phyloP scores from a whole-genome alignment of 805 yeast species.

The Myxozyma geophila region DNA sequence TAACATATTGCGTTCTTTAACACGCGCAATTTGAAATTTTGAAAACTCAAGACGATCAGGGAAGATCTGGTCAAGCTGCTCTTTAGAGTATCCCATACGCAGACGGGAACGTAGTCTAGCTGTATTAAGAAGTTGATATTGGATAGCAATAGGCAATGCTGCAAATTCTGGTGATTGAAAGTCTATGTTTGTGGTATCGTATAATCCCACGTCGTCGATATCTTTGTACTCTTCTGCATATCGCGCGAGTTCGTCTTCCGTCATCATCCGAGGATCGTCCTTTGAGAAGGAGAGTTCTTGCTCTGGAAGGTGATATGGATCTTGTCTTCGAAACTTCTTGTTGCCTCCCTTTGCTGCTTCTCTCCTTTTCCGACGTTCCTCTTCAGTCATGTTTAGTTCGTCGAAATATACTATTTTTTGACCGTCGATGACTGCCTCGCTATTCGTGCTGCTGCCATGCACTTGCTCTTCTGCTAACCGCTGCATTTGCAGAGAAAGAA shows the following conservation, averaged over 20 bases:
- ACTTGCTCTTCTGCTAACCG: slow-evolving; percentile 50
- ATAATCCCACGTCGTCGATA: slow-evolving; percentile 53
- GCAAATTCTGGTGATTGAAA: slow-evolving; percentile 81
- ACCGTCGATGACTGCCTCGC: slow-evolving; percentile 16
- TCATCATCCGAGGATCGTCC: slow-evolving; percentile 71
- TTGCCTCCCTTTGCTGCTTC: slow-evolving; percentile 19
- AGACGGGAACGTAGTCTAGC: slow-evolving; percentile 81
- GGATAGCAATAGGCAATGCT: slow-evolving; percentile 78
- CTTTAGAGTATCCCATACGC: slow-evolving; percentile 92
- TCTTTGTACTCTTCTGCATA: slow-evolving; percentile 60
- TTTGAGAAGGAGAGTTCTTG: slow-evolving; percentile 51
- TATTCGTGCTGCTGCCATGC: slow-evolving; percentile 12
- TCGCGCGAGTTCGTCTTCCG: slow-evolving; percentile 71
- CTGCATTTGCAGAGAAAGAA: slow-evolving; percentile 81
- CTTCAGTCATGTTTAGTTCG: slow-evolving; percentile 25
- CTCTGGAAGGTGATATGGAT: slow-evolving; percentile 85
- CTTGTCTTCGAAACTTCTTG: slow-evolving; percentile 56
- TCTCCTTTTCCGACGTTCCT: slow-evolving; percentile 24
- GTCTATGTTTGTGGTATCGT: slow-evolving; percentile 60
- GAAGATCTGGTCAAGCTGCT: slow-evolving; percentile 80
- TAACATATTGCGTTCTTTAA: slow-evolving; percentile 84
- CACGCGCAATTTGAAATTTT: slow-evolving; percentile 89
- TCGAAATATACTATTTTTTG: slow-evolving; percentile 28
- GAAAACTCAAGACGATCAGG: slow-evolving; percentile 90
- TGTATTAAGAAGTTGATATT: slow-evolving; percentile 84